Conservation (phyloP, 352 stramenopile genomes). For the Phytopythium chamaehyphon region DNA sequence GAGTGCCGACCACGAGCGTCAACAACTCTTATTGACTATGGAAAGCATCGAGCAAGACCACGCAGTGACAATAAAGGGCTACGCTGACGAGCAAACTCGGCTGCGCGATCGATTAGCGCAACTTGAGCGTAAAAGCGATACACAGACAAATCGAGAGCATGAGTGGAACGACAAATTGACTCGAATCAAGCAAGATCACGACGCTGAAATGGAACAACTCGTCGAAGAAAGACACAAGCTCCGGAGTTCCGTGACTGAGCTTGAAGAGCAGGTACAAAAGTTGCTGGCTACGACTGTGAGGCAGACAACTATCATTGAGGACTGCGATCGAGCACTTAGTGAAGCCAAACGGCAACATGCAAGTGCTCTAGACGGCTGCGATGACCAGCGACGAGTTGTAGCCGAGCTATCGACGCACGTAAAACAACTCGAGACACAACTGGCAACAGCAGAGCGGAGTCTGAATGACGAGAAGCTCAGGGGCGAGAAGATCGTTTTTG, state of each 20-base stretch:
- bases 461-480: slow-evolving; percentile 13
- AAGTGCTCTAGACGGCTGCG: slow-evolving; percentile 27
- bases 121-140: slow-evolving; percentile 25
- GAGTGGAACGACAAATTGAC: slow-evolving; percentile 37
- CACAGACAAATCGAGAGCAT: slow-evolving; percentile 15
- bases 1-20: slow-evolving; percentile 25
- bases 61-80: slow-evolving; percentile 16
- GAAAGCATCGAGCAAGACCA: slow-evolving; percentile 28
- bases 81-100: slow-evolving; percentile 19
- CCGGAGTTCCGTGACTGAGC: slow-evolving; percentile 15
- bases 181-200: slow-evolving; percentile 16
- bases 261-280: slow-evolving; percentile 43
- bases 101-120: slow-evolving; percentile 30
- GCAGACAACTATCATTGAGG: slow-evolving; percentile 71
- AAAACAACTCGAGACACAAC: slow-evolving; percentile 33
- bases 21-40: slow-evolving; percentile 27
- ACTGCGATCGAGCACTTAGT: slow-evolving; percentile 55
- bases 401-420: slow-evolving; percentile 23
- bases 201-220: slow-evolving; percentile 24
- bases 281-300: slow-evolving; percentile 55
- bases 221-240: slow-evolving; percentile 27
- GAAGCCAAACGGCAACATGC: slow-evolving; percentile 38
- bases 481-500: slow-evolving; percentile 21
- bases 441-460: slow-evolving; percentile 17
- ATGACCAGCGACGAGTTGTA: slow-evolving; percentile 38